Base-by-base conservation (phyloP, 2,329 filamentous ascomycete species). In the Ascochyta clinopodiicola region DNA sequence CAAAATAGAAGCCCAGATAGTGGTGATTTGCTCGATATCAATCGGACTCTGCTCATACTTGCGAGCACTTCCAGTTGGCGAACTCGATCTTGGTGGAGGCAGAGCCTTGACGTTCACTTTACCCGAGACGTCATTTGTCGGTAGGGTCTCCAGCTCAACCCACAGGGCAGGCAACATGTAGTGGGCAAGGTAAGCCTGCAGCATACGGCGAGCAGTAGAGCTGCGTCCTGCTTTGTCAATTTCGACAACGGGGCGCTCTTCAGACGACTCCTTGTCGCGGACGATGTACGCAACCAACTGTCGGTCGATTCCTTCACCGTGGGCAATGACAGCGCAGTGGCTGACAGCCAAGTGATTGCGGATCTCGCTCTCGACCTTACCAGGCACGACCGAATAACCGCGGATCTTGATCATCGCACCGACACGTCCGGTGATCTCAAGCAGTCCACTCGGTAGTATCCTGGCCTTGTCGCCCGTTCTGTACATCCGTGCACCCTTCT, bases 151-250 rank as follows among this genome's bases (percentile, higher is more conserved):
- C 29, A 93, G 75, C 66, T 89, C 84, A 34, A 93, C 86, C 90
- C 90, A 94, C 3, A 92, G 74, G 0, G 88, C 82, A 0, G 90
- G 90, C 49, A 94, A 88, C 90, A 94, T 93, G 75, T 94, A 94
- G 59, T 91, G 89, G 1, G 90, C 90, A 27, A 94, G 81, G 59
- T 86, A 86, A 15, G 83, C 78, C 1, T 86, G 82, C 2, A 94
- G 80, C 15, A 83, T 82, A 51, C 86, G 84, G 42, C 90, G 83
- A 3, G 89, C 86, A 6, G 82, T 82, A 1, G 89, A 86, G 62
- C 89, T 92, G 73, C 90, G 88, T 5, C 88, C 89, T 25, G 86
- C 83, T 51, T 88, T 84, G 56, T 92, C 86, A 42, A 92, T 85
- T 42, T 88, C 83, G 2, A 91, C 80, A 4, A 79, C 75, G 0